Base-by-base conservation (phyloP, 306 rosid species). In the Begonia peltatifolia region DNA sequence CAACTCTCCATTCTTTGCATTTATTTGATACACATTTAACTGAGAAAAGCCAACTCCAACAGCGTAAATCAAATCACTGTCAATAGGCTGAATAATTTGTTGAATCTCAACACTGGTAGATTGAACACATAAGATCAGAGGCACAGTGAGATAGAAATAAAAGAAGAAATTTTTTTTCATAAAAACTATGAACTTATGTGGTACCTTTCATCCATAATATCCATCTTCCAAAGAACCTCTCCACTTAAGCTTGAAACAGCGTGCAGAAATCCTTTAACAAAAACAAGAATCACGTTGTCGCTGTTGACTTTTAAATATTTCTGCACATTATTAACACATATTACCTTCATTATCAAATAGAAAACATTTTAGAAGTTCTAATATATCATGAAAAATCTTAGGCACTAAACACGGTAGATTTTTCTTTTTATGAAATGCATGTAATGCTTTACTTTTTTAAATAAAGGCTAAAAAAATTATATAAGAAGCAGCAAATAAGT, bases 221-320 rank as follows among this genome's bases (percentile, higher is more conserved):
- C 93, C 59, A 73, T 77, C 71, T 49, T 81, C 99, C 96, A 92
- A 55, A 86, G 73, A 71, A 79, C 63, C 58, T 79, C 83, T 36
- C 99, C 99, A 25, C 79, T 85, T 52, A 83, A 68, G 68, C 93
- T 48, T 36, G 99, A 86, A 73, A 92, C 58, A 66, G 88, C 93
- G 75, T 86, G 83, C 60, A 86, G 86, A 70, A 58, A 59, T 51
- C 94, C 87, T 65, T 75, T 74, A 49, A 92, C 67, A 54, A 61
- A 83, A 71, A 75, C 87, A 64, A 86, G 84, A 73, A 92, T 77
- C 73, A 75, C 48, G 42, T 79, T 84, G 59, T 81, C 89, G 76
- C 72, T 84, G 68, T 81, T 80, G 36, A 75, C 78, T 72, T 79
- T 86, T 78, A 79, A 71, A 62, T 69, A 79, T 71, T 67, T 71